A percentile compares a stretch with the other conserved stretches of the same genome.
Conservation (phyloP, 495 filamentous ascomycete species). For the Penicillium soppii region DNA sequence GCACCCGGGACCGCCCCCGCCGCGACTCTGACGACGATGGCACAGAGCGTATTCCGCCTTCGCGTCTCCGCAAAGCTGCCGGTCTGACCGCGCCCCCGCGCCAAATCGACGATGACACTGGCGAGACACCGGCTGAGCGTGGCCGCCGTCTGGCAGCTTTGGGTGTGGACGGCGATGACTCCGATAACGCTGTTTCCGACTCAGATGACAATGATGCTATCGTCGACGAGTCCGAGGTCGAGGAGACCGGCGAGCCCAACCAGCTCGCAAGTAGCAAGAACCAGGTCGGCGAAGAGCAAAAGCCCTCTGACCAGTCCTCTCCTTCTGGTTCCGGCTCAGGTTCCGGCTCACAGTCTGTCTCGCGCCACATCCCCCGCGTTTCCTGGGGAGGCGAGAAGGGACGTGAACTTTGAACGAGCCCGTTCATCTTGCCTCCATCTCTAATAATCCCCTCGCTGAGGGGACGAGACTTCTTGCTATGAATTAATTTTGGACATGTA, state of each 20-base stretch:
- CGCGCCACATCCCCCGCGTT: constrained; percentile 21
- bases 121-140: constrained; percentile 81
- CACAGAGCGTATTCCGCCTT: constrained; percentile 53
- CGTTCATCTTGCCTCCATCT: neutral
- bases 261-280: too few species aligned
- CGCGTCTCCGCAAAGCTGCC: constrained; percentile 37
- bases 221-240: constrained; percentile 29
- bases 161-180: constrained; percentile 63
- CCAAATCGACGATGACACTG: constrained; percentile 43
- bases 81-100: constrained; percentile 29
- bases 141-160: constrained; percentile 81
- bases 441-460: neutral
- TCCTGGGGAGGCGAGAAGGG: constrained; percentile 34
- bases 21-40: constrained; percentile 60
- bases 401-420: constrained; percentile 8
- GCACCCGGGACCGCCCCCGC: constrained; percentile 28
- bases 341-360: constrained; percentile 9
- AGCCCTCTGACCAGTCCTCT: constrained; percentile 19
- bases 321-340: constrained; percentile 18
- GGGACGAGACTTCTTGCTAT: neutral
- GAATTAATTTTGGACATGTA: neutral
- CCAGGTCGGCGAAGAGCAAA: constrained; percentile 28
- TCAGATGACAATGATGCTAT: constrained; percentile 13
- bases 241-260: constrained; percentile 34
- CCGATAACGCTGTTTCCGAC: constrained; percentile 54